A percentile compares a stretch with the other conserved stretches of the same genome.
Evolutionary conservation across 441 rosid genomes (phyloP).

Genomic region (Theobroma grandiflorum): DNA sequence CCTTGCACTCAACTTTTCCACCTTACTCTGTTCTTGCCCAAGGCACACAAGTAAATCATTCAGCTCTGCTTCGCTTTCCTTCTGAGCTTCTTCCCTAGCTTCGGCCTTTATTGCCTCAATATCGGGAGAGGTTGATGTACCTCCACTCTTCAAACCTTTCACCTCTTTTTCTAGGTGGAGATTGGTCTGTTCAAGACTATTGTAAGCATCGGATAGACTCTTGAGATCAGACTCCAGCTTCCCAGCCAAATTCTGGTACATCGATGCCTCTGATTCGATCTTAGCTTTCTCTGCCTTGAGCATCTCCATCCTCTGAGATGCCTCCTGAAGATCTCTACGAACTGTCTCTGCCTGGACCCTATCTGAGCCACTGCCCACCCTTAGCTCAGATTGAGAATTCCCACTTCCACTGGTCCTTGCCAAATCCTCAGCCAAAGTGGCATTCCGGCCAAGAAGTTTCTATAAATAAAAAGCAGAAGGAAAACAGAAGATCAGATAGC

Average conservation of each 20-base stretch:
- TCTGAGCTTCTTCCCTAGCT: slow-evolving; percentile 95
- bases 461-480: slow-evolving; percentile 31
- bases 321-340: slow-evolving; percentile 83
- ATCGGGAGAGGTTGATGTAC: slow-evolving; percentile 48
- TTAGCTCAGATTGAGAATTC: slow-evolving; percentile 60
- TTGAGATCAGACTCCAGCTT: slow-evolving; percentile 89
- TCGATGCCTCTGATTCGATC: slow-evolving; percentile 72
- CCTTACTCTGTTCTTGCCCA: slow-evolving; percentile 97
- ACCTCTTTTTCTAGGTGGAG: slow-evolving; percentile 81
- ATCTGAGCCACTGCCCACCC: slow-evolving; percentile 59
- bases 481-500: slow-evolving; percentile 25
- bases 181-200: slow-evolving; percentile 83
- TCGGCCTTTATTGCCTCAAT: slow-evolving; percentile 74
- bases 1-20: slow-evolving; percentile 77
- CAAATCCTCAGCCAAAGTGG: slow-evolving; percentile 88
- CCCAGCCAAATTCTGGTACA: slow-evolving; percentile 70
- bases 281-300: slow-evolving; percentile 74
- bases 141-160: slow-evolving; percentile 74
- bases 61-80: slow-evolving; percentile 93
- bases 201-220: slow-evolving; percentile 91
- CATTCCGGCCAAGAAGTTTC: slow-evolving; percentile 89
- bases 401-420: slow-evolving; percentile 70
- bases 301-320: slow-evolving; percentile 74
- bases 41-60: slow-evolving; percentile 96
- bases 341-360: slow-evolving; percentile 80